Evolutionary conservation across 2,329 filamentous ascomycete genomes (phyloP).

Genomic region (Colletotrichum coccodes): DNA sequence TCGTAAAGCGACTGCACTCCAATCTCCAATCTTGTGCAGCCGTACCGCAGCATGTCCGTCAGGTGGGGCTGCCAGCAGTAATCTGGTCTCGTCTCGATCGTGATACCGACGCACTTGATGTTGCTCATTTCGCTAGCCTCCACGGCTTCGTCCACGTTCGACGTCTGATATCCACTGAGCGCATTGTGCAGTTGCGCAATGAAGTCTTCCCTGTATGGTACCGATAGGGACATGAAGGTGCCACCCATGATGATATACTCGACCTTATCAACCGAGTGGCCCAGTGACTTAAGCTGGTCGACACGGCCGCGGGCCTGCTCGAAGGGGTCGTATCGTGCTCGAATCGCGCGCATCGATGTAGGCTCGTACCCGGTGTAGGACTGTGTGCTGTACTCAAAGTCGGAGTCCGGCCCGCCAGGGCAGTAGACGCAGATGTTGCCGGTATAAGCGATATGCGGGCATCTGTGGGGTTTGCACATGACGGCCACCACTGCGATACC

Average conservation of each 20-base stretch:
- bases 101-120: constrained; percentile 97
- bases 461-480: constrained; percentile 99
- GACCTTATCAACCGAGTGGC: constrained; percentile 98
- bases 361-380: constrained; percentile 99
- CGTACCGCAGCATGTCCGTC: constrained; percentile 96
- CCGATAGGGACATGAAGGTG: constrained; percentile 96
- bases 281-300: constrained; percentile 94
- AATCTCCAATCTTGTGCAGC: constrained; percentile 92
- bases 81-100: constrained; percentile 96
- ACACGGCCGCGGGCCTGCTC: constrained; percentile 96
- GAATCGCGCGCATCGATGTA: constrained; percentile 97
- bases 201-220: constrained; percentile 91
- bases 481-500: constrained; percentile 98
- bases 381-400: constrained; percentile 99
- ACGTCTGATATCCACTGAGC: constrained; percentile 93
- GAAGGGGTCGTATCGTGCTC: constrained; percentile 96
- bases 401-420: constrained; percentile 95
- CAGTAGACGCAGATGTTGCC: constrained; percentile 99
- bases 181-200: constrained; percentile 97
- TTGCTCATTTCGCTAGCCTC: constrained; percentile 95
- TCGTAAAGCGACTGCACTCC: constrained; percentile 98
- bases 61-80: constrained; percentile 97
- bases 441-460: constrained; percentile 97
- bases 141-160: constrained; percentile 94
- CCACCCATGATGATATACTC: constrained; percentile 99